Conservation (phyloP, 2,329 filamentous ascomycete species). For the Fusarium chlamydosporum region DNA sequence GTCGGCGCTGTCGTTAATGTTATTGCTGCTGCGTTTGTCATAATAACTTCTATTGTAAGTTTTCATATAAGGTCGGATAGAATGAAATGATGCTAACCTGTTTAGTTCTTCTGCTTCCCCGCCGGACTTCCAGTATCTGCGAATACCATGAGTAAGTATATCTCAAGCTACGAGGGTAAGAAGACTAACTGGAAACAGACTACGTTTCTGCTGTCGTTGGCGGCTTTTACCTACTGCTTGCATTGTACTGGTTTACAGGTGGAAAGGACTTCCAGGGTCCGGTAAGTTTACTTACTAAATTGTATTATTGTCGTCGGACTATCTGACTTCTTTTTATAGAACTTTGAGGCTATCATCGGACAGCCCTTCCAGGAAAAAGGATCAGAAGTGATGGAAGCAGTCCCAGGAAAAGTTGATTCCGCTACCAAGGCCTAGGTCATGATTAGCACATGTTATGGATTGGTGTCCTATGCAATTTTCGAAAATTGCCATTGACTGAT, state of each 20-base stretch:
- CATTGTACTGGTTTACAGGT: neutral
- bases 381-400: neutral
- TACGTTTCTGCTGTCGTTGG: constrained; percentile 26
- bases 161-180: fast-evolving
- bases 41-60: constrained; percentile 19
- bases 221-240: constrained; percentile 8
- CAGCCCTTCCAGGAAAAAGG: constrained; percentile 4
- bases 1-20: constrained; percentile 4
- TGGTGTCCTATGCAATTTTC: neutral
- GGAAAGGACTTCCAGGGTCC: constrained; percentile 19
- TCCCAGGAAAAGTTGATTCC: neutral
- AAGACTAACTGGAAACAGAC: neutral
- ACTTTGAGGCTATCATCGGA: constrained; percentile 15
- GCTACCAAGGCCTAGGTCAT: neutral
- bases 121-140: constrained; percentile 13
- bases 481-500: neutral
- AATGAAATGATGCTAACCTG: neutral
- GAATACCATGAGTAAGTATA: constrained; percentile 13
- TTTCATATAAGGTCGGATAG: fast-evolving
- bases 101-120: constrained; percentile 24
- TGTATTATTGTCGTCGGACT: fast-evolving
- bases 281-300: neutral
- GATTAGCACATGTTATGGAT: too few species aligned
- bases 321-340: neutral
- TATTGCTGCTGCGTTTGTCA: constrained; percentile 9